phyloP scores from a whole-genome alignment of 192 early-diverging fungal species.

The Pilobolus umbonatus region DNA sequence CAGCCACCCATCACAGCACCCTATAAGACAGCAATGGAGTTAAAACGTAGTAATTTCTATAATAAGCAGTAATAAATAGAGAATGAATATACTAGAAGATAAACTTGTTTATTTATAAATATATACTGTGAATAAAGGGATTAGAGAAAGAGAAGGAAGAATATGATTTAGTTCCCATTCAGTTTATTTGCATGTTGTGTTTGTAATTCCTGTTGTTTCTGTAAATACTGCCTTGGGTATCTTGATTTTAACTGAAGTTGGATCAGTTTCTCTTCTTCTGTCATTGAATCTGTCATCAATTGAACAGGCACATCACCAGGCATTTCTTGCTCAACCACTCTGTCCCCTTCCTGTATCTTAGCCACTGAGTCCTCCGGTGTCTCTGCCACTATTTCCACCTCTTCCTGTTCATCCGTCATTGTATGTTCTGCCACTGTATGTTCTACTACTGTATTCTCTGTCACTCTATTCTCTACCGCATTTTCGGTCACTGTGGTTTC shows the following conservation, averaged over 20 bases:
- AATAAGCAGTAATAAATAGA: slow-evolving; percentile 36
- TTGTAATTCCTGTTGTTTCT: slow-evolving; percentile 3
- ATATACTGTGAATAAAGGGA: background rate
- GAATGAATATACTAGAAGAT: background rate
- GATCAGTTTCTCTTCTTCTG: background rate
- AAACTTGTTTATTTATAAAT: background rate
- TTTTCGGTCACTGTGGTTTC: slow-evolving; percentile 1
- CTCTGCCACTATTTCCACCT: too few species aligned
- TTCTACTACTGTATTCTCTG: background rate
- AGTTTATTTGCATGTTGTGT: background rate
- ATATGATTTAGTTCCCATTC: background rate
- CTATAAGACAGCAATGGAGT: slow-evolving; percentile 76
- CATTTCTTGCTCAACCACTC: background rate
- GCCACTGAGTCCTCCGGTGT: background rate
- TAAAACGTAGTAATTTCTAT: slow-evolving; percentile 72
- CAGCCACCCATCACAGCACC: slow-evolving; percentile 88
- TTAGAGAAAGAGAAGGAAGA: background rate
- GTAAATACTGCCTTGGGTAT: slow-evolving; percentile 14
- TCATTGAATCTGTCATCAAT: background rate
- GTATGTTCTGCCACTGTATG: background rate
- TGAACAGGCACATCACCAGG: background rate
- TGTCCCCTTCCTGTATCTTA: background rate
- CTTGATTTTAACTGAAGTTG: background rate
- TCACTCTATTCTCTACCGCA: background rate
- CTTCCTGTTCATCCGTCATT: too few species aligned